Evolutionary conservation across 768 basidiomycete genomes (phyloP), one percentile per base, ranked within the genome.

Genomic region (Crepidotus variabilis): DNA sequence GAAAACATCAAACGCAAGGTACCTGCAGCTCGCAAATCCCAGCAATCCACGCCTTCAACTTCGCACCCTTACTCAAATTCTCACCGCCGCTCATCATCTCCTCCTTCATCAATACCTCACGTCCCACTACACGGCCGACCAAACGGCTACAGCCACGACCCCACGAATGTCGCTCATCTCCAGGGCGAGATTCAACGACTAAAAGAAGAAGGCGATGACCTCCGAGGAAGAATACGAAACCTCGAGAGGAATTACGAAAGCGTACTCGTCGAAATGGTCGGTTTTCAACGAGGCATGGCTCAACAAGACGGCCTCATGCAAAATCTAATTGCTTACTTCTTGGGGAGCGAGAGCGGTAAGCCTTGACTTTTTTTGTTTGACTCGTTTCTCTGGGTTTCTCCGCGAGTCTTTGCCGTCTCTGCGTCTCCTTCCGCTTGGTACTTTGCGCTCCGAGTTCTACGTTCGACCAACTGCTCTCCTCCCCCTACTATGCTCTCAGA

Each of bases 221-320:
- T 74, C 6, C 63, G 69, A 50, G 69, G 66, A n/a, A 52, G 76
- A 13, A 55, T 75, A 22, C 61, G 74, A 34, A 63, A 47, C 14
- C 60, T 77, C n/a, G 76, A 77, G 64, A 57, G 73, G 50, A 73
- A 70, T 47, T 75, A 75, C 52, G 70, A 75, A 59, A 72, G 64
- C 34, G 66, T 76, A 6, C 58, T 74, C 11, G 68, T 70, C 20
- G 72, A 75, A 50, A 69, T 77, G 64, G 71, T 71, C 9, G 69
- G 68, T 0, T 71, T 75, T 34, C 74, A 75, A 54, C 50, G 74
- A 35, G 69, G 69, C 6, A 70, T 73, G 83, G 88, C 87, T 32
- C 87, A 92, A 71, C 91, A 93, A 75, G 93, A 95, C 62, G 84
- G 83, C 43, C 69, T 93, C 54, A 87, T 92, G 83, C 88, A 92